A percentile compares a stretch with the other conserved stretches of the same genome.
These are phyloP conservation scores for Kwoniella europaea DNA, from an alignment of 768 basidiomycete genomes.

Conservation along the genomic window DNA sequence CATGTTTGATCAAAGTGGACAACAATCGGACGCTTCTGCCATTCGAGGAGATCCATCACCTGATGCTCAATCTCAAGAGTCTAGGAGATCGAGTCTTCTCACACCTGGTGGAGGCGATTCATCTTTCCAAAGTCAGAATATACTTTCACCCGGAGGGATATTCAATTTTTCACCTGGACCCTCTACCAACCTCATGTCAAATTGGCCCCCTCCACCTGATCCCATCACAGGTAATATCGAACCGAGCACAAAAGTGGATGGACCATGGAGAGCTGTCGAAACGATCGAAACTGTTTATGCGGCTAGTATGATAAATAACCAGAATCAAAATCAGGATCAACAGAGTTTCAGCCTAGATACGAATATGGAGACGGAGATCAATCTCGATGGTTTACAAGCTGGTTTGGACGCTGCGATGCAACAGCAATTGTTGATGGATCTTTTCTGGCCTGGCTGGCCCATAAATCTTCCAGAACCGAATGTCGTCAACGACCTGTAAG, in stretches of 20 bases:
- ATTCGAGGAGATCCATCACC: conserved; percentile 7
- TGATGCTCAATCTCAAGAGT: conserved; percentile 5
- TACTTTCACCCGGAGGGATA: conserved; percentile 42
- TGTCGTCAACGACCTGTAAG: conserved; percentile 52
- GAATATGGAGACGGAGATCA: conserved; percentile 23
- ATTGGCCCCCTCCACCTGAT: conserved; percentile 29
- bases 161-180: conserved; percentile 53
- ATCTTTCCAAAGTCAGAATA: conserved; percentile 15
- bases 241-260: conserved; percentile 28
- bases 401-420: conserved; percentile 42
- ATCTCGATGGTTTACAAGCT: conserved; percentile 23
- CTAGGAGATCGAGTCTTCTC: conserved; percentile 21
- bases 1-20: conserved; percentile 1
- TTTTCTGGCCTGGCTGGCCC: conserved; percentile 56
- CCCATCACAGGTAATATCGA: conserved; percentile 13
- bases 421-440: conserved; percentile 50
- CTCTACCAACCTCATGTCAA: conserved; percentile 10
- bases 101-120: not conserved
- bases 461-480: conserved; percentile 48
- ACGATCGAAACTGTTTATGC: conserved; percentile 28
- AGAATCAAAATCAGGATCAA: conserved; percentile 3
- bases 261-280: conserved; percentile 44
- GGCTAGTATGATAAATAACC: conserved; percentile 12
- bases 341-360: conserved; percentile 1
- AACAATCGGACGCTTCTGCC: not conserved